A percentile compares a stretch with the other conserved stretches of the same genome.
Conservation (phyloP, 2,329 filamentous ascomycete species). For the Magnaporthales sp. region DNA sequence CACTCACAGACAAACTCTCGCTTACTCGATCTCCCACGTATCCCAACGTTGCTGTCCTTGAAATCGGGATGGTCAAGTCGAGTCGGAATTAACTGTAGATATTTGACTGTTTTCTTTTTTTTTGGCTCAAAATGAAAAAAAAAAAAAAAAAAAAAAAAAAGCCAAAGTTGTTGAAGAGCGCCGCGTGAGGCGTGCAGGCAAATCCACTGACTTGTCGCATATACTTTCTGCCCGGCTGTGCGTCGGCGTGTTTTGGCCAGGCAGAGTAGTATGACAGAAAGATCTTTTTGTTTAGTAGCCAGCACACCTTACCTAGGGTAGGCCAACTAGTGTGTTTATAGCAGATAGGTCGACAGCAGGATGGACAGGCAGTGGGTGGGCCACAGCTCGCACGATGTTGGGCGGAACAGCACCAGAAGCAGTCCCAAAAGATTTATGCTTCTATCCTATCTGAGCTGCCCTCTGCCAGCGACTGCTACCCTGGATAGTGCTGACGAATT, state of each 20-base stretch:
- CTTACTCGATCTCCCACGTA: not conserved
- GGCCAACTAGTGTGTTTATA: not conserved
- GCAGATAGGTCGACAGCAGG: not conserved
- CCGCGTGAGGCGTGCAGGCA: not conserved
- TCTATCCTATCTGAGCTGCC: not conserved
- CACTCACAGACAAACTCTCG: not conserved
- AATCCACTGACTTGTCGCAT: not conserved
- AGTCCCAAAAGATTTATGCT: conserved; percentile 2
- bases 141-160: not conserved
- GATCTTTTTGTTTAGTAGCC: not conserved
- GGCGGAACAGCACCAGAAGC: not conserved
- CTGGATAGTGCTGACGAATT: not conserved
- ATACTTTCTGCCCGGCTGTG: not conserved
- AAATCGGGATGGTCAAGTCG: not conserved
- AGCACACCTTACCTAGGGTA: not conserved
- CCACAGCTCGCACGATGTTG: not conserved
- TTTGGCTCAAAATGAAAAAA: not conserved
- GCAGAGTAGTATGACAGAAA: not conserved
- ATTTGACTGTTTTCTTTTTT: not conserved
- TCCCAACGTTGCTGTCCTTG: not conserved
- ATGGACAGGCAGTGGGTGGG: not conserved
- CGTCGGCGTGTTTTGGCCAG: not conserved
- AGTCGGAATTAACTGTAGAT: not conserved
- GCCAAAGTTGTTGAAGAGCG: not conserved
- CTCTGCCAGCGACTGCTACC: not conserved